A percentile compares a stretch with the other conserved stretches of the same genome.
Evolutionary conservation across 2,329 filamentous ascomycete species (phyloP).

Genomic region (Talaromyces islandicus): DNA sequence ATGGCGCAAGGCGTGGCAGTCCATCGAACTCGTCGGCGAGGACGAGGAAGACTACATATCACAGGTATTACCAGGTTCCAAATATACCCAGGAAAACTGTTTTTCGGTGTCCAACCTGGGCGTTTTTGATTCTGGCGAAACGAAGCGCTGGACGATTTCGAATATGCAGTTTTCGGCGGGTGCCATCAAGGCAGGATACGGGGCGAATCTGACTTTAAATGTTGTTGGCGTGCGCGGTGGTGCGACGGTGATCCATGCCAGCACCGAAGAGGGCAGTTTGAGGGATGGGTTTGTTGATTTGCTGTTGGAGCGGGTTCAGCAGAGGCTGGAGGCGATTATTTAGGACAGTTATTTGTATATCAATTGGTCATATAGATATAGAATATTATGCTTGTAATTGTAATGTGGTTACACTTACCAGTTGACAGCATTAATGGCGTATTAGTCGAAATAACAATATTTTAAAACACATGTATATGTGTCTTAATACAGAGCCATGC

Average conservation of each 20-base stretch:
- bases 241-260: background rate
- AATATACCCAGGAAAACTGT: background rate
- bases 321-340: background rate
- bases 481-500: no score
- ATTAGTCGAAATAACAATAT: no score
- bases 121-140: background rate
- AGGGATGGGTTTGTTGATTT: background rate
- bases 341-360: background rate
- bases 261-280: background rate
- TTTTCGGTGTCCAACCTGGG: background rate
- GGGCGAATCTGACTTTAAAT: background rate
- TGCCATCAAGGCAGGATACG: background rate
- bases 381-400: background rate
- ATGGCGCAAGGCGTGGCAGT: background rate
- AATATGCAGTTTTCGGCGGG: background rate
- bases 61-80: background rate
- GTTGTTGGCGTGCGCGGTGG: background rate
- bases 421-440: no score
- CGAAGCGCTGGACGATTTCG: background rate
- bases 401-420: no score
- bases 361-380: background rate
- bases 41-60: background rate
- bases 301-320: background rate
- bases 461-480: background rate
- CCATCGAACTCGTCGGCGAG: background rate